Base-by-base conservation (phyloP, 495 filamentous ascomycete genomes). In the Talaromyces nanjingensis region DNA sequence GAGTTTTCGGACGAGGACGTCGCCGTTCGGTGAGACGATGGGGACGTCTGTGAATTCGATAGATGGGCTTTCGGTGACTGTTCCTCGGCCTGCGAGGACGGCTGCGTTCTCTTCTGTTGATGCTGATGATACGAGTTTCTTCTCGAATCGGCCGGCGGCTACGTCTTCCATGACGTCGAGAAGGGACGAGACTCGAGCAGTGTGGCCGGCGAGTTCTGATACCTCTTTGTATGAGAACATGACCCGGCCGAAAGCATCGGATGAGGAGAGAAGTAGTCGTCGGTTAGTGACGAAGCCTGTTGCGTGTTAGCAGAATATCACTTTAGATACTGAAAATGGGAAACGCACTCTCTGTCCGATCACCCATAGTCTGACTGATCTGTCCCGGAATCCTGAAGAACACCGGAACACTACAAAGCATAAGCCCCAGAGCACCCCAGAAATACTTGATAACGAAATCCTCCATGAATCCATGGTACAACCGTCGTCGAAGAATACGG, bases 161-260 rank as follows among this genome's bases (percentile, higher is more conserved):
- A 97, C 88, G 68, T 98, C 96, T 64, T 96, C 91, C 86, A 98
- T 97, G 56, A 97, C 94, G 53, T 96, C 87, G 20, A 98, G 78
- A 2, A 98, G 81, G 14, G 88, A 89, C 5, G 93, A 89, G 11
- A 98, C 94, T 25, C 94, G 88, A 12, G 91, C 91, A 1, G 96
- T 98, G 76, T 93, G 91, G 34, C 96, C 96, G 2, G 96, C 96
- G 16, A 99, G 79, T 74, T 98, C 96, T 8, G 93, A 92, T 33
- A 99, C 89, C 69, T 99, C 96, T 72, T 96, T 96, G 80, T 98
- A 98, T 22, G 90, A 93, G 78, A 97, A 97, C 94, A 97, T 97
- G 58, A 98, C 76, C 29, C 96, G 89, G 12, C 96, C 96, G 69
- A 98, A 96, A 31, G 94, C 94, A 70, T 98, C 94, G 0, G 92